Conservation (phyloP, 148 eudicot genomes). For the Chenopodium berlandieri region DNA sequence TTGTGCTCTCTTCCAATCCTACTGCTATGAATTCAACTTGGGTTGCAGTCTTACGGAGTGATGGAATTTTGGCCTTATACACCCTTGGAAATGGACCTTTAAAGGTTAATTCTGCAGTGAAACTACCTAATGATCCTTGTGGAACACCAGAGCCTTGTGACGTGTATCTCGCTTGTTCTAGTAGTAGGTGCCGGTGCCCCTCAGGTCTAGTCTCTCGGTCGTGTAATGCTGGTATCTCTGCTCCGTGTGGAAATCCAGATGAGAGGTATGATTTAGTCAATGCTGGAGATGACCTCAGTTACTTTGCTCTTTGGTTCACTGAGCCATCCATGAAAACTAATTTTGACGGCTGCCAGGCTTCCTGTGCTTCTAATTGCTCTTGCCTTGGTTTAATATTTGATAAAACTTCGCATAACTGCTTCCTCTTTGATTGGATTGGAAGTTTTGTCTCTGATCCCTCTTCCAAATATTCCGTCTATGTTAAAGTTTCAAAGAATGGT, state of each 20-base stretch:
- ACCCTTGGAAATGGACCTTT: constrained; percentile 37
- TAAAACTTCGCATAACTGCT: constrained; percentile 54
- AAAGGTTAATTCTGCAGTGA: constrained; percentile 25
- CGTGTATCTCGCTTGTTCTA: constrained; percentile 51
- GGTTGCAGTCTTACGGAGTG: constrained; percentile 59
- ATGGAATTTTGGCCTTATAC: constrained; percentile 55
- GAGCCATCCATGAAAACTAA: constrained; percentile 49
- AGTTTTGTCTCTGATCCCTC: constrained; percentile 51
- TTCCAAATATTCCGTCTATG: constrained; percentile 40
- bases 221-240: constrained; percentile 44
- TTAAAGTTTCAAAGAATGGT: constrained; percentile 46
- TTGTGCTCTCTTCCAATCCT: constrained; percentile 40
- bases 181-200: constrained; percentile 69
- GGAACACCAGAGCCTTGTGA: constrained; percentile 69
- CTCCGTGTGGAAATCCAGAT: constrained; percentile 37
- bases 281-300: constrained; percentile 58
- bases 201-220: constrained; percentile 36
- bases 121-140: constrained; percentile 61
- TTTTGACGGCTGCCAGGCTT: constrained; percentile 54
- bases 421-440: constrained; percentile 62
- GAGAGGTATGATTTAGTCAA: constrained; percentile 38
- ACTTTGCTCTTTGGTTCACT: constrained; percentile 57
- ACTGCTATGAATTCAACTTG: constrained; percentile 53
- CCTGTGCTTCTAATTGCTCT: constrained; percentile 70
- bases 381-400: constrained; percentile 76